A percentile compares a stretch with the other conserved stretches of the same genome.
phyloP scores from a whole-genome alignment of 108 stramenopile species.

The Schizochytrium sp. region DNA sequence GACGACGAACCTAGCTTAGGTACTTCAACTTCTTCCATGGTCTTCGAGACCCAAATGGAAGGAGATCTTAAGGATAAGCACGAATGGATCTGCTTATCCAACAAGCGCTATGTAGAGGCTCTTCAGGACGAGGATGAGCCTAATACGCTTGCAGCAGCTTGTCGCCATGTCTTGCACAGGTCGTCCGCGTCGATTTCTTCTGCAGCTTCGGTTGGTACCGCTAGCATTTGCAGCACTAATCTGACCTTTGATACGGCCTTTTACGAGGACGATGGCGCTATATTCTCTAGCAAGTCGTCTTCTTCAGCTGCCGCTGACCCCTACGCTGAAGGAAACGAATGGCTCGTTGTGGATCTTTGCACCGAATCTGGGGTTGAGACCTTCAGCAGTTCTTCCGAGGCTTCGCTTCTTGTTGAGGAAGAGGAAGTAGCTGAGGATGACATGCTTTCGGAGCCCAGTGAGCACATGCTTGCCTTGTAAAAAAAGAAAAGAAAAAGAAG shows the following conservation, averaged over 20 bases:
- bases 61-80: not conserved
- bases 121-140: not conserved
- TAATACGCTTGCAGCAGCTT: too few relatives aligned
- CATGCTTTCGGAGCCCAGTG: too few relatives aligned
- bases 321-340: not conserved
- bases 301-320: not conserved
- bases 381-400: not conserved
- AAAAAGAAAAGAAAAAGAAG: too few relatives aligned
- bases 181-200: not conserved
- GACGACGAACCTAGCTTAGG: not conserved
- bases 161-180: too few relatives aligned
- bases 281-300: not conserved
- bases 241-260: not conserved
- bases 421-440: not conserved
- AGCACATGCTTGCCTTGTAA: too few relatives aligned
- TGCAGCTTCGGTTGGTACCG: not conserved
- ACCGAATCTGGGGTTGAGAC: not conserved
- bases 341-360: conserved; percentile 10
- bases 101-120: conserved; percentile 23
- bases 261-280: not conserved
- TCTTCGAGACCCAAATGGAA: conserved; percentile 8
- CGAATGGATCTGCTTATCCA: conserved; percentile 44
- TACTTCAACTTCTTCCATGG: not conserved
- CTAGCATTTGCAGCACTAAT: not conserved
- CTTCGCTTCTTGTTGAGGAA: not conserved